phyloP scores from a whole-genome alignment of 208 protist species.

The Trypanosoma lewisi region DNA sequence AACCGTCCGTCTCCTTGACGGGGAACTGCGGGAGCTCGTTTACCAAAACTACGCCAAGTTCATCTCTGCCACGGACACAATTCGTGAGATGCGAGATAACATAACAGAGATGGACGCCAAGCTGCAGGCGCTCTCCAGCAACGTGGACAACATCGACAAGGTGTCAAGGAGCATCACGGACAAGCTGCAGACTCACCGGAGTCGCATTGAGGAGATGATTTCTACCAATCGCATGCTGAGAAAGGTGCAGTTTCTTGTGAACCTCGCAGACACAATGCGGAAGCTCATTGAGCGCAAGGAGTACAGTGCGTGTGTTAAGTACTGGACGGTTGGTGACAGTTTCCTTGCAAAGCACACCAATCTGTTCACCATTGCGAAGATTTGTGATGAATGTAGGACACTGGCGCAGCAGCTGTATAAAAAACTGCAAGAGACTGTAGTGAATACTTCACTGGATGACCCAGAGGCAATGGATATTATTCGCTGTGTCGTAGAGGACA shows the following conservation, averaged over 20 bases:
- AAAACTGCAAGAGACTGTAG: conserved; percentile 62
- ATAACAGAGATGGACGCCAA: conserved; percentile 90
- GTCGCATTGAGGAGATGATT: conserved; percentile 72
- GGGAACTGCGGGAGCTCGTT: conserved; percentile 97
- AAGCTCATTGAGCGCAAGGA: conserved; percentile 55
- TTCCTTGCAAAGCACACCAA: conserved; percentile 67
- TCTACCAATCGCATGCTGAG: conserved; percentile 68
- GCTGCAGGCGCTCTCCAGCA: conserved; percentile 67
- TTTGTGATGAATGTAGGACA: conserved; percentile 47
- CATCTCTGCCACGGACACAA: conserved; percentile 97
- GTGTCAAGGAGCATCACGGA: conserved; percentile 58
- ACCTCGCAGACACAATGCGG: conserved; percentile 65
- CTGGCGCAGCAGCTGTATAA: conserved; percentile 64
- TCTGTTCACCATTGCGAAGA: conserved; percentile 58
- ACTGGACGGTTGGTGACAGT: conserved; percentile 77
- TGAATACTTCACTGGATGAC: conserved; percentile 64
- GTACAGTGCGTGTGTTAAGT: conserved; percentile 57
- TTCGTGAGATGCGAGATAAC: conserved; percentile 90
- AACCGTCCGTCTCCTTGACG: conserved; percentile 82
- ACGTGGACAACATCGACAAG: conserved; percentile 69
- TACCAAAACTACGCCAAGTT: conserved; percentile 99
- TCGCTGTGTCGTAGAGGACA: conserved; percentile 62
- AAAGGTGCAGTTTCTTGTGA: conserved; percentile 82
- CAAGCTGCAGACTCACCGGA: conserved; percentile 62
- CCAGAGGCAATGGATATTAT: conserved; percentile 77